Evolutionary conservation across 306 rosid species (phyloP).

Genomic region (Carpinus fangiana): DNA sequence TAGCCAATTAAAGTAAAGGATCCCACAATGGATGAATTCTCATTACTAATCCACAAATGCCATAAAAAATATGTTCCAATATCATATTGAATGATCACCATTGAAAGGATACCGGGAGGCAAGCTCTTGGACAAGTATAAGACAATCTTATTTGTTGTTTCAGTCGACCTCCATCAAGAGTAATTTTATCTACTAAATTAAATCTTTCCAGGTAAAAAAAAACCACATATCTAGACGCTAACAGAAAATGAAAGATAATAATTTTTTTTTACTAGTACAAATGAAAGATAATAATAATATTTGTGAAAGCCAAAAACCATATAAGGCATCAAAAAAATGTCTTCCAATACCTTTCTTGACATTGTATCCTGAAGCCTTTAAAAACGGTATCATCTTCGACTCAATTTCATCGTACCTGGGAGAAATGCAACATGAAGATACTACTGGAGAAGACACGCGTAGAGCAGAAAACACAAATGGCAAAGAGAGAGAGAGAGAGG

Average conservation of each 20-base stretch:
- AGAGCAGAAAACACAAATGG: background rate
- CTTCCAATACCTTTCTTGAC: conserved; percentile 79
- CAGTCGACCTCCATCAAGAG: background rate
- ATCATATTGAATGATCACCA: background rate
- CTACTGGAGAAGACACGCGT: background rate
- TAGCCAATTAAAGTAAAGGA: background rate
- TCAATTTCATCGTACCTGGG: conserved; percentile 92
- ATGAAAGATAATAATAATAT: conserved; percentile 3
- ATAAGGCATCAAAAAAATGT: background rate
- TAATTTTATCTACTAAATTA: background rate
- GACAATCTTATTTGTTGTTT: background rate
- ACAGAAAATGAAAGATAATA: conserved; percentile 5
- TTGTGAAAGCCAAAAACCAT: background rate
- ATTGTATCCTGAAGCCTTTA: conserved; percentile 84
- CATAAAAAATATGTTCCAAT: background rate
- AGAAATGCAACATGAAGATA: conserved; percentile 23
- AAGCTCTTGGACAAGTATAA: background rate
- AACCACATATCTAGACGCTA: conserved; percentile 7
- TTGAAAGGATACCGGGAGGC: background rate
- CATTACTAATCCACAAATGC: background rate
- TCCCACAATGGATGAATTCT: background rate
- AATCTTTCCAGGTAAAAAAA: background rate
- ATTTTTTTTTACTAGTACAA: background rate
- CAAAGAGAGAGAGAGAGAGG: background rate
- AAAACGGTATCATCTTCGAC: conserved; percentile 85